Evolutionary conservation across 441 rosid species (phyloP), one percentile per base, ranked within the genome.

Genomic region (Erysimum cheiri): DNA sequence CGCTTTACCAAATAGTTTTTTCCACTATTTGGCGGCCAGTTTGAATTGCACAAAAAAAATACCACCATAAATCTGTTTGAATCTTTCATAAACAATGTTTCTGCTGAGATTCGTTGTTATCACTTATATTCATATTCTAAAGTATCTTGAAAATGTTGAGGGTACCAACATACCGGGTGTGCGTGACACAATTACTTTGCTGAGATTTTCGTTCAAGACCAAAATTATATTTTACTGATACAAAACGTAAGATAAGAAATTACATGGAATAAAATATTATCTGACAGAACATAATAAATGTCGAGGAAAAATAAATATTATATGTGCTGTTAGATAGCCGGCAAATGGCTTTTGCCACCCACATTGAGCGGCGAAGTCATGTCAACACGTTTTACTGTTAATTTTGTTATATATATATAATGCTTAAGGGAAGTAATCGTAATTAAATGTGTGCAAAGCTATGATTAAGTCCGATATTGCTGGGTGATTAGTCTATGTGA

Each of bases 381-480:
- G 79, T 70, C 79, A 76, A 70, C 79, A 76, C 79, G 79, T 70
- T 70, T 76, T 64, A 64, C 71, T 55, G 69, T 10, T 68, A 73
- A 73, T 75, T 31, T 35, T n/a, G 19, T 48, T 40, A 40, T 63
- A 26, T 47, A 28, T 39, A 43, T 43, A 8, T 11, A 36, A 41
- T 36, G 49, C 10, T 60, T 52, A 67, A 74, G 64, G 66, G 66
- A 61, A 75, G 70, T 69, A 63, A 68, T 61, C 58, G 74, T 75
- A 75, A 69, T 75, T 74, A 69, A 67, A 17, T 62, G 8, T 64
- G 40, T 2, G 40, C 5, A 49, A 56, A 58, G 67, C 48, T 70
- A 76, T 76, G 71, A 70, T 70, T 76, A 69, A 64, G 65, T 68
- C 46, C 39, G 47, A 48, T 69, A 46, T 62, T 66, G 69, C 53